Percentiles rank a stretch among this genome's conserved stretches.
Conservation (phyloP, 2,329 filamentous ascomycete genomes). For the Curvularia eragrostidis region DNA sequence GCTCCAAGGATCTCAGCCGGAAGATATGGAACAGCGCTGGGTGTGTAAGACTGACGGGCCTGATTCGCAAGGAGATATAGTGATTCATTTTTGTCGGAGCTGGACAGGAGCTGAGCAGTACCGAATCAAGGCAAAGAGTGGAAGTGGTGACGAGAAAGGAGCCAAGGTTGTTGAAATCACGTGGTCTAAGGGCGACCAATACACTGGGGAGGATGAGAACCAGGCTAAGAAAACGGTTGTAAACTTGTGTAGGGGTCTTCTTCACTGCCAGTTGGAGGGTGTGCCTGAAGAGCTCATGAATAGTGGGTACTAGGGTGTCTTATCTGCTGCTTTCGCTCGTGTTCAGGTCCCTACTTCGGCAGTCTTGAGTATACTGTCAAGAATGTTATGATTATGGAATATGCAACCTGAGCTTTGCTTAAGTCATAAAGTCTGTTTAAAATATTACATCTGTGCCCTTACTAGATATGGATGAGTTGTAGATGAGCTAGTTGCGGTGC, state of each 20-base stretch:
- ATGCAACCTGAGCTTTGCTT: neutral
- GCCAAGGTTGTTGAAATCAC: neutral
- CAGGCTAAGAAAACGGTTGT: neutral
- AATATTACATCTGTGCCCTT: too few species aligned
- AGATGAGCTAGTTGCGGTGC: too few species aligned
- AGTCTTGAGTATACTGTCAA: neutral
- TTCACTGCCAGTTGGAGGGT: neutral
- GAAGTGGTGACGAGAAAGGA: neutral
- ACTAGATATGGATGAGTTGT: too few species aligned
- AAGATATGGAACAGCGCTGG: neutral
- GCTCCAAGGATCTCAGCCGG: neutral
- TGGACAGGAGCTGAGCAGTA: neutral
- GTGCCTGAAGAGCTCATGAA: neutral
- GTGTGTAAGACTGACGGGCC: neutral
- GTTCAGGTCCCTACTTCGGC: neutral
- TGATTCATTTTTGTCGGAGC: neutral
- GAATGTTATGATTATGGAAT: neutral
- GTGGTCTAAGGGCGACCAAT: neutral
- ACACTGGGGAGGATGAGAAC: neutral
- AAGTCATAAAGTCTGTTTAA: too few species aligned
- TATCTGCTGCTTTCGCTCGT: neutral
- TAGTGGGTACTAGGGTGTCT: neutral
- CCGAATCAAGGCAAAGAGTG: neutral
- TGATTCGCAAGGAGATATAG: neutral
- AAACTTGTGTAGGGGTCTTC: neutral